phyloP scores from a whole-genome alignment of 1,284 basidiomycete genomes.

The Thecaphora thlaspeos region DNA sequence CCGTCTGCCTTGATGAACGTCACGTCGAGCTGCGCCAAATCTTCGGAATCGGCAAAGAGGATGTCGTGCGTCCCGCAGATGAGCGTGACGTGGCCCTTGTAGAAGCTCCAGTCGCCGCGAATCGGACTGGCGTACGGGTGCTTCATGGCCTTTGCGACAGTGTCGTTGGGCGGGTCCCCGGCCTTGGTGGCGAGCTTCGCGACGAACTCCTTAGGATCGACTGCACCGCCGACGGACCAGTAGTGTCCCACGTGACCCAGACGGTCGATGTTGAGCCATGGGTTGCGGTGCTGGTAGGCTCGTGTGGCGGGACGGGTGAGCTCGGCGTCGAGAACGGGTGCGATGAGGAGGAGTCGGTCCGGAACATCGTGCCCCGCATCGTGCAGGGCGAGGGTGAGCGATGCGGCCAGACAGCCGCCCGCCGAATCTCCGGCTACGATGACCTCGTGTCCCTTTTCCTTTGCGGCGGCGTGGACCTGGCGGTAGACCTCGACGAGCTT shows the following conservation, averaged over 20 bases:
- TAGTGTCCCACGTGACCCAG: background rate
- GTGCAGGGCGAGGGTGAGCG: background rate
- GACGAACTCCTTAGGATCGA: background rate
- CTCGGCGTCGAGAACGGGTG: background rate
- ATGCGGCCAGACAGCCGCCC: background rate
- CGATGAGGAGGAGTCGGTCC: background rate
- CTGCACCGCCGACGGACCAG: background rate
- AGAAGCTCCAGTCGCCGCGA: background rate
- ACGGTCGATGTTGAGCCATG: background rate
- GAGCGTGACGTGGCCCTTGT: background rate
- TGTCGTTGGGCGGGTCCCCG: background rate
- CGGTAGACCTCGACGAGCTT: background rate
- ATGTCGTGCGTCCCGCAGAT: background rate
- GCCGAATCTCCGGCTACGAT: background rate
- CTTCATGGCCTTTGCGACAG: background rate
- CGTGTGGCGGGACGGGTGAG: background rate
- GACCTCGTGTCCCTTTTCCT: background rate
- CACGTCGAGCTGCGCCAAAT: background rate
- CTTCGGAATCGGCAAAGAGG: background rate
- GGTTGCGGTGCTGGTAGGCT: background rate
- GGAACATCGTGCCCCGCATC: background rate
- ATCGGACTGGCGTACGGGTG: background rate
- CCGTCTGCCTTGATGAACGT: background rate
- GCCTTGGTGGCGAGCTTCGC: background rate
- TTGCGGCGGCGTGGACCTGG: background rate